Evolutionary conservation across 2,329 filamentous ascomycete genomes (phyloP), one percentile per base, ranked within the genome.

Genomic region (Ascochyta fabae): DNA sequence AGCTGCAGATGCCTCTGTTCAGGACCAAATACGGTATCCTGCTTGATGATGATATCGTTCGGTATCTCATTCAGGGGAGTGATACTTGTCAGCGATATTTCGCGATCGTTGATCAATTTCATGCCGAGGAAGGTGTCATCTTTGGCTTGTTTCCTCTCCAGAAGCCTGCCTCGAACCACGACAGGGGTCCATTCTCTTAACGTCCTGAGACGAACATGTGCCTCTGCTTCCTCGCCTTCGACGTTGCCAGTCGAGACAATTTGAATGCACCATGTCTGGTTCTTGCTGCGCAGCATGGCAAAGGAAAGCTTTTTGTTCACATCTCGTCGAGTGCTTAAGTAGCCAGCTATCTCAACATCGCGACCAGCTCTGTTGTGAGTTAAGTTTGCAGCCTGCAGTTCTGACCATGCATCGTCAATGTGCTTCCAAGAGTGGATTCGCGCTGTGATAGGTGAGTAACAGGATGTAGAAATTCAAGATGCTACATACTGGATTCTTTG

Each of bases 1-100:
- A 99, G 82, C 66, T 98, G 92, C 16, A 97, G 78, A 75, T 98
- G 91, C 22, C 95, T 87, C 53, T 89, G 84, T 44, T 90, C 84
- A 0, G 88, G 85, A 0, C 89, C 83, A 68, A 95, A 96, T 0
- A 87, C 82, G 2, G 89, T 90, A 43, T 89, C 87, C 15, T 86
- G 79, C 2, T 88, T 90, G 59, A 96, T 86, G 56, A 95, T 88
- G 53, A 96, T 86, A 59, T 93, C 86, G 39, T 84, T 84, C 0
- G 90, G 86, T 50, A 96, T 91, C 0, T 83, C 77, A 64, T 94
- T 94, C 4, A 97, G 81, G 46, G 85, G 82, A 39, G 85, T 79
- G 8, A 96, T 82, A 3, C 82, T 81, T 42, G 83, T 78, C 16
- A 92, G 75, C 5, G 82, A 79, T 45, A 95, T 75, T 64, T 92